phyloP scores from a whole-genome alignment of 768 basidiomycete genomes.

The Suillus discolor region DNA sequence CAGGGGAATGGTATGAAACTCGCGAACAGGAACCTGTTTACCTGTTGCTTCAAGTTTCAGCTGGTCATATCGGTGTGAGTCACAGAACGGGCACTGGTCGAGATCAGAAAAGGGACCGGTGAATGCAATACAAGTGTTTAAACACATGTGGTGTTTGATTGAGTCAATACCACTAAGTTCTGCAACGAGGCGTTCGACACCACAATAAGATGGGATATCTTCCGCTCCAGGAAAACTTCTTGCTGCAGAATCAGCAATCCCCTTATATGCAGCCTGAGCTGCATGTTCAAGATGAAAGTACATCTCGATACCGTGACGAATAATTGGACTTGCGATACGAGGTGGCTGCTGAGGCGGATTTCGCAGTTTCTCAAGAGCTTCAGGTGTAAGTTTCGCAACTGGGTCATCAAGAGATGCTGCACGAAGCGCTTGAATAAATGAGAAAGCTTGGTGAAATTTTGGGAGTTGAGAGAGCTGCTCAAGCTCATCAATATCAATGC shows the following conservation, averaged over 20 bases:
- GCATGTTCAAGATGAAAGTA: constrained; percentile 10
- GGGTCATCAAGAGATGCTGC: constrained; percentile 15
- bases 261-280: not conserved
- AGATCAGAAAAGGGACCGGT: constrained; percentile 23
- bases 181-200: not conserved
- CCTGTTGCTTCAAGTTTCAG: constrained; percentile 1
- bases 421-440: constrained; percentile 14
- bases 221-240: not conserved
- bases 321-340: constrained; percentile 21
- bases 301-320: constrained; percentile 7
- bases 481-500: constrained; percentile 1
- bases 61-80: constrained; percentile 22
- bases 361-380: constrained; percentile 25
- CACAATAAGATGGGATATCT: not conserved
- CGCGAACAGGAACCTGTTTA: constrained; percentile 10
- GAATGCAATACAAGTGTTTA: constrained; percentile 27
- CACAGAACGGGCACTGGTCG: constrained; percentile 26
- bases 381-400: constrained; percentile 18
- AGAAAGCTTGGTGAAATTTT: not conserved
- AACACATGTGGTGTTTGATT: constrained; percentile 28
- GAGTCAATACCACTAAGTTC: constrained; percentile 12
- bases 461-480: not conserved
- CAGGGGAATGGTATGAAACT: constrained; percentile 19
- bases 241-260: not conserved
- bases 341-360: constrained; percentile 23